Evolutionary conservation across 768 basidiomycete species (phyloP).

Genomic region (Agaricus sinodeliciosus): DNA sequence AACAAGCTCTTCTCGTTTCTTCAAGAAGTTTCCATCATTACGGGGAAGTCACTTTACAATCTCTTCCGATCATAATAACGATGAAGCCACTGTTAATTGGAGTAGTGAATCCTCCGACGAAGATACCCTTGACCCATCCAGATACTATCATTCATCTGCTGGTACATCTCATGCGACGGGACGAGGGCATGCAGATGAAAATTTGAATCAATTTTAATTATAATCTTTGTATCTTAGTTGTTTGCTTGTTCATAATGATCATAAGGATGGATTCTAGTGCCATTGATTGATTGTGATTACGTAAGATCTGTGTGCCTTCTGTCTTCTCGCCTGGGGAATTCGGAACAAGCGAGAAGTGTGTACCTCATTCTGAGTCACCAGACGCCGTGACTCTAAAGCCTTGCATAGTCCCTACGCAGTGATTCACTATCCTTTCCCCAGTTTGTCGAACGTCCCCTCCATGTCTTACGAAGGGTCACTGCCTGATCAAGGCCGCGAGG

Average conservation of each 20-base stretch:
- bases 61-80: background rate
- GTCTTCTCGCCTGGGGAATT: too few relatives aligned
- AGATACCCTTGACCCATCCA: background rate
- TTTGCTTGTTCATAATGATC: background rate
- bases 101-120: conserved; percentile 9
- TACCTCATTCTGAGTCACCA: background rate
- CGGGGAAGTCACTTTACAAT: background rate
- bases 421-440: too few relatives aligned
- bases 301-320: too few relatives aligned
- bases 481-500: too few relatives aligned
- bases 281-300: too few relatives aligned
- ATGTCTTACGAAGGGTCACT: background rate
- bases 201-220: background rate
- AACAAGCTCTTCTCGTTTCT: background rate
- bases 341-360: background rate
- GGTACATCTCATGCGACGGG: background rate
- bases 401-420: too few relatives aligned
- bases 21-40: background rate
- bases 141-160: background rate
- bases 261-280: too few relatives aligned
- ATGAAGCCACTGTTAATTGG: conserved; percentile 2
- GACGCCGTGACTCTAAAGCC: background rate
- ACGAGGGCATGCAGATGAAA: background rate
- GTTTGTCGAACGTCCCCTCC: background rate
- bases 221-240: background rate